Conservation (phyloP, 495 filamentous ascomycete species). For the Aspergillus saccharolyticus region DNA sequence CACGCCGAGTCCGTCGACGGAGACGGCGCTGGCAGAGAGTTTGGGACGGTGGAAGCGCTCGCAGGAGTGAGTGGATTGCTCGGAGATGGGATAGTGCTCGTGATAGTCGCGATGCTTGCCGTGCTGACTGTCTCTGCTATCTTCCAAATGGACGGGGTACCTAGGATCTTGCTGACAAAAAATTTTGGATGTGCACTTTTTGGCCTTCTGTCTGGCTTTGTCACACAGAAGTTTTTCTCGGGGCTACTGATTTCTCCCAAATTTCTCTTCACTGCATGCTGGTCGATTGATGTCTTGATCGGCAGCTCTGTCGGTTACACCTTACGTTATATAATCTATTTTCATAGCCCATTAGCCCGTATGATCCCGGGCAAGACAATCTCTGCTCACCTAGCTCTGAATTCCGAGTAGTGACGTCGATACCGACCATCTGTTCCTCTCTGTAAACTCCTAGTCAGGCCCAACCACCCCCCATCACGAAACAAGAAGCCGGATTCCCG, state of each 20-base stretch:
- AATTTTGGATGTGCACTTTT: not conserved
- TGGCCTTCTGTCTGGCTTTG: not conserved
- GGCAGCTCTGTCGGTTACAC: not conserved
- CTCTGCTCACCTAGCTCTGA: too few relatives aligned
- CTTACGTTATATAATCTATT: not conserved
- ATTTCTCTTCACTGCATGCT: not conserved
- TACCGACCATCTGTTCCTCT: too few relatives aligned
- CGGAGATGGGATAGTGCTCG: not conserved
- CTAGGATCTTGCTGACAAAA: too few relatives aligned
- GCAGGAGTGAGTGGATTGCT: not conserved
- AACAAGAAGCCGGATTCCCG: too few relatives aligned
- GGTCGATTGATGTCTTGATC: not conserved
- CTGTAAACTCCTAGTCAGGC: too few relatives aligned
- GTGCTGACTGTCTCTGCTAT: too few relatives aligned
- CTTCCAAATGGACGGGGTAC: too few relatives aligned
- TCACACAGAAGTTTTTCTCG: not conserved
- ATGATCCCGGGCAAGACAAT: not conserved
- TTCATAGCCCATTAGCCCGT: too few relatives aligned
- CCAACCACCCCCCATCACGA: too few relatives aligned
- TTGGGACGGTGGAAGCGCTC: not conserved
- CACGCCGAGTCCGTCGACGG: not conserved
- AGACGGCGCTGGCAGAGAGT: not conserved
- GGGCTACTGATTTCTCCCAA: not conserved
- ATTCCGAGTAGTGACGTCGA: too few relatives aligned
- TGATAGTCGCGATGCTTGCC: too few relatives aligned